A percentile compares a stretch with the other conserved stretches of the same genome.
Conservation (phyloP, 2,329 filamentous ascomycete species). For the Acephala macrosclerotiorum region DNA sequence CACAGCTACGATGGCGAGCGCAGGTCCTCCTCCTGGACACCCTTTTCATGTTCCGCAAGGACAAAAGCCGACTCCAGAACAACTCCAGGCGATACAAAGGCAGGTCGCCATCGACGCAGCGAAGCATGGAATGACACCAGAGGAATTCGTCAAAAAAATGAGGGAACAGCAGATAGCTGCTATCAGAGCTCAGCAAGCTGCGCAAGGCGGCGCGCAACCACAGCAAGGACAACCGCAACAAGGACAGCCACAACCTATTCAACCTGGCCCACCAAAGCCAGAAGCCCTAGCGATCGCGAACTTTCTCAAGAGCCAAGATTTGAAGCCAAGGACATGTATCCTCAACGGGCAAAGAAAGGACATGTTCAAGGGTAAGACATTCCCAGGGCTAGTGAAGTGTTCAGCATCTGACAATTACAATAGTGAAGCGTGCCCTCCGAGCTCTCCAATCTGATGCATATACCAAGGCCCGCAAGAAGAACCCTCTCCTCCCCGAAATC, state of each 20-base stretch:
- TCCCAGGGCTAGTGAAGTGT: neutral
- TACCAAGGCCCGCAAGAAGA: constrained; percentile 87
- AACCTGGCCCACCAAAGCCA: constrained; percentile 84
- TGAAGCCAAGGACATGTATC: constrained; percentile 91
- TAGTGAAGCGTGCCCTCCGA: constrained; percentile 95
- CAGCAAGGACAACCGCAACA: constrained; percentile 49
- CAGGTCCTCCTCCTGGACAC: constrained; percentile 29
- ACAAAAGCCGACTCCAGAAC: constrained; percentile 75
- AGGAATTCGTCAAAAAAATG: constrained; percentile 79
- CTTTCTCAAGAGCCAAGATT: constrained; percentile 82
- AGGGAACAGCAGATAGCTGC: constrained; percentile 60
- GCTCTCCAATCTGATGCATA: constrained; percentile 90
- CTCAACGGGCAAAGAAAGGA: constrained; percentile 97
- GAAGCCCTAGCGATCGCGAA: constrained; percentile 88
- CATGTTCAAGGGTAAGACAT: constrained; percentile 84
- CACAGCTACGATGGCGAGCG: constrained; percentile 14
- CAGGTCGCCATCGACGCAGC: constrained; percentile 84
- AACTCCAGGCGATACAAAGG: constrained; percentile 84
- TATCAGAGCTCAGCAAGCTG: constrained; percentile 49
- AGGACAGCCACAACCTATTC: constrained; percentile 70
- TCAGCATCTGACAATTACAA: constrained; percentile 12
- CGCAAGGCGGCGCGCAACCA: constrained; percentile 39
- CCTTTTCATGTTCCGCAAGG: constrained; percentile 39
- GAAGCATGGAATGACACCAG: constrained; percentile 84
- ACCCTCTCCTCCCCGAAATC: constrained; percentile 86